A percentile compares a stretch with the other conserved stretches of the same genome.
Evolutionary conservation across 768 basidiomycete genomes (phyloP).

Genomic region (Hemileccinum rubropunctum): DNA sequence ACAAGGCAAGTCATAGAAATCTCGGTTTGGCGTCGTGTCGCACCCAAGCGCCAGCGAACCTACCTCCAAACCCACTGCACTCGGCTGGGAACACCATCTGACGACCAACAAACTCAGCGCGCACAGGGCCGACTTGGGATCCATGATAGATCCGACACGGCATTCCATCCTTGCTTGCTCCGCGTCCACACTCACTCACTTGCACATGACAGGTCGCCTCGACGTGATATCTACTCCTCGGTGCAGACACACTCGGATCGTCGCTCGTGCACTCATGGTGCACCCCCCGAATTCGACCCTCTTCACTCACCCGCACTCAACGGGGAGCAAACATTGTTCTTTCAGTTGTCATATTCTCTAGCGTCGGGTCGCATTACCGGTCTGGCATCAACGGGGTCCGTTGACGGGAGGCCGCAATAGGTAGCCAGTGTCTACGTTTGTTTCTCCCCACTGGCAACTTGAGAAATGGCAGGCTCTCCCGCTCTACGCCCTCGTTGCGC

Average conservation of each 20-base stretch:
- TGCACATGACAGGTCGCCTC: too few relatives aligned
- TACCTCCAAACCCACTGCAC: conserved; percentile 52
- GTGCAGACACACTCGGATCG: conserved; percentile 93
- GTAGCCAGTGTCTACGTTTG: too few relatives aligned
- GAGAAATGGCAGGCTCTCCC: too few relatives aligned
- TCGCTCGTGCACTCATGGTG: too few relatives aligned
- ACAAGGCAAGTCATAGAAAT: conserved; percentile 49
- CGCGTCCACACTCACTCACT: not conserved
- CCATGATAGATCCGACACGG: conserved; percentile 94
- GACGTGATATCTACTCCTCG: conserved; percentile 82
- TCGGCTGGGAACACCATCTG: conserved; percentile 95
- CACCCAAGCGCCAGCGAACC: conserved; percentile 15
- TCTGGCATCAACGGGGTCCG: too few relatives aligned
- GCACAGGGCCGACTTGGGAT: conserved; percentile 83
- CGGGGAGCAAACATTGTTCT: too few relatives aligned
- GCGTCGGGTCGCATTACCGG: too few relatives aligned
- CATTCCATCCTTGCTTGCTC: conserved; percentile 22
- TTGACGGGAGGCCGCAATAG: too few relatives aligned
- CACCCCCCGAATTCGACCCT: too few relatives aligned
- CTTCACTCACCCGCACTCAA: too few relatives aligned
- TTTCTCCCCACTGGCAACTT: too few relatives aligned
- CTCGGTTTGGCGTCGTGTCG: conserved; percentile 55
- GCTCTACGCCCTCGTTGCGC: conserved; percentile 84
- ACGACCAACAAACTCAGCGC: conserved; percentile 80
- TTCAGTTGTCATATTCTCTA: too few relatives aligned